phyloP scores from a whole-genome alignment of 2,329 filamentous ascomycete species.

The Penicillium sp. region DNA sequence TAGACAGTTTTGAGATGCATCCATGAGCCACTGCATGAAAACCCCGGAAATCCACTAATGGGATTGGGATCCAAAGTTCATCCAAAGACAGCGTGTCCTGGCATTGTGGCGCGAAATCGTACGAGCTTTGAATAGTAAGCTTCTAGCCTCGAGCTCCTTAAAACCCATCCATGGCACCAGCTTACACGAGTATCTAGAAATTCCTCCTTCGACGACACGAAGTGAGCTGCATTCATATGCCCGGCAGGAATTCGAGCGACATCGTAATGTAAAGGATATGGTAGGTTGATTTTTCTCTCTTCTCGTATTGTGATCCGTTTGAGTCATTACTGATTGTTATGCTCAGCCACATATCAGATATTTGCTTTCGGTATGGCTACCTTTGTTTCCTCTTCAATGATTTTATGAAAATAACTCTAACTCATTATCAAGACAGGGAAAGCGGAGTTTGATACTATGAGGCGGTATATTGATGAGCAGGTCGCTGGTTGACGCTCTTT shows the following conservation, averaged over 20 bases:
- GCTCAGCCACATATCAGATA: constrained; percentile 46
- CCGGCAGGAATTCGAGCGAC: constrained; percentile 45
- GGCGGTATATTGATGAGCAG: constrained; percentile 48
- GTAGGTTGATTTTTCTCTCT: constrained; percentile 25
- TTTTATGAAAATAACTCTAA: constrained; percentile 10
- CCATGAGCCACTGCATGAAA: background rate
- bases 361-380: constrained; percentile 39
- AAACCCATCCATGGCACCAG: background rate
- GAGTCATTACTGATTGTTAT: background rate
- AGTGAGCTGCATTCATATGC: constrained; percentile 45
- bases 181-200: constrained; percentile 28
- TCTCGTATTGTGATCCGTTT: background rate
- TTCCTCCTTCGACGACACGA: constrained; percentile 41
- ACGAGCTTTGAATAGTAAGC: constrained; percentile 40
- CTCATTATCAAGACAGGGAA: constrained; percentile 40
- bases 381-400: background rate
- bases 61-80: constrained; percentile 32
- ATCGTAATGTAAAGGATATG: constrained; percentile 44
- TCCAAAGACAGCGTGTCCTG: constrained; percentile 45
- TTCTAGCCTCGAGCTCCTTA: background rate
- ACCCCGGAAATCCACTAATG: background rate
- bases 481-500: constrained; percentile 23
- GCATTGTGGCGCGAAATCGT: constrained; percentile 46
- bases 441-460: constrained; percentile 48
- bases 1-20: constrained; percentile 1